Conservation (phyloP, 2,329 filamentous ascomycete genomes). For the Fulvia fulva region DNA sequence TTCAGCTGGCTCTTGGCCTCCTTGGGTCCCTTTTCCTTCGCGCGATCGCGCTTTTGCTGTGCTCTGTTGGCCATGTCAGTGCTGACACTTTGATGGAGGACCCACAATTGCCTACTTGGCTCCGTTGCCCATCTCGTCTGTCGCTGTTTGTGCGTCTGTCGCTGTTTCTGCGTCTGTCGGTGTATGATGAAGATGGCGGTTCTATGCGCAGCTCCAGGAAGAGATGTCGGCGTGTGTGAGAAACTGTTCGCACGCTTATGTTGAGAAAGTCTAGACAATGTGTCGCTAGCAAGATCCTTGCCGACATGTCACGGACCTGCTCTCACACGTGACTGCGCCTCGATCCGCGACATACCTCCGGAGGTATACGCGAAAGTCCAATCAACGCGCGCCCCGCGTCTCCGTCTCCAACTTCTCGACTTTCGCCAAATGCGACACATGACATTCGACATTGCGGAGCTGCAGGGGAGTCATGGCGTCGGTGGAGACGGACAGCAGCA, state of each 20-base stretch:
- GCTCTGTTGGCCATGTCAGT: neutral
- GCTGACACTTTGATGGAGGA: neutral
- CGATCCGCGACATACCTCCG: no score
- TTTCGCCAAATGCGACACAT: neutral
- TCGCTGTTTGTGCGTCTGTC: neutral
- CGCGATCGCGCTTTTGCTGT: slow-evolving; percentile 3
- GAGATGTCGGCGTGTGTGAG: no score
- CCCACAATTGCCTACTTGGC: neutral
- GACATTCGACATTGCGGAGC: neutral
- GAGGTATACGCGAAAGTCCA: neutral
- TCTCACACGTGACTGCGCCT: neutral
- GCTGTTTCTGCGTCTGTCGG: neutral
- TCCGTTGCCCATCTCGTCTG: neutral
- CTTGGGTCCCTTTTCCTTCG: neutral
- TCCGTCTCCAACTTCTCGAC: neutral
- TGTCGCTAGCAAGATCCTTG: neutral
- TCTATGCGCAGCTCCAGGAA: no score
- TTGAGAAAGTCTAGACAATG: neutral
- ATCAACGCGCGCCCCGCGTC: neutral
- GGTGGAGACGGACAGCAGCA: slow-evolving; percentile 22
- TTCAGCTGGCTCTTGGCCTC: slow-evolving; percentile 6
- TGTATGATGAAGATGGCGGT: neutral
- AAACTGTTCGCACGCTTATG: neutral
- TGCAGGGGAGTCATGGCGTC: slow-evolving; percentile 19
- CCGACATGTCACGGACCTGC: neutral